Conservation (phyloP, 305 asterid genomes). For the Solanum hybrid region DNA sequence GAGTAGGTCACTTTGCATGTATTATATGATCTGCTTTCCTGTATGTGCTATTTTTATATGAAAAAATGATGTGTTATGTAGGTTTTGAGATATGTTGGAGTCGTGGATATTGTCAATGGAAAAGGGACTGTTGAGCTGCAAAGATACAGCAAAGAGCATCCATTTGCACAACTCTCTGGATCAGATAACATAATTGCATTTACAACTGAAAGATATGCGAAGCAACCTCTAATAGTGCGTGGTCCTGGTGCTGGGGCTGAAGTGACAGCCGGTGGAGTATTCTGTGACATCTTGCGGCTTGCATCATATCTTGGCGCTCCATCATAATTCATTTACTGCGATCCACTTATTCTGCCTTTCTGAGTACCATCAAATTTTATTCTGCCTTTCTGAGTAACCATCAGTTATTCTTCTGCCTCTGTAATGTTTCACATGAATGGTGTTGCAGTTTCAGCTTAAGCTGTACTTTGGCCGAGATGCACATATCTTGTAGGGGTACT, state of each 20-base stretch:
- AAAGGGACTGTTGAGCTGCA: conserved; percentile 75
- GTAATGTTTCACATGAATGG: neutral
- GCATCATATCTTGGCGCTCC: conserved; percentile 97
- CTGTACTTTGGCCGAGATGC: neutral
- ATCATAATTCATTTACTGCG: conserved; percentile 28
- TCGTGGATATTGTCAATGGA: conserved; percentile 70
- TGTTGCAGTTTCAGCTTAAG: neutral
- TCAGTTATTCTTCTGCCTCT: neutral
- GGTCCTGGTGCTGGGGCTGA: conserved; percentile 99
- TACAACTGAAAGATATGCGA: conserved; percentile 82
- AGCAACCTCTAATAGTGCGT: conserved; percentile 81
- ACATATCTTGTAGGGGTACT: neutral
- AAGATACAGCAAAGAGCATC: conserved; percentile 72
- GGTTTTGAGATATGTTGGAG: conserved; percentile 96
- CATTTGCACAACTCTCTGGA: conserved; percentile 93
- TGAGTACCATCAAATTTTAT: neutral
- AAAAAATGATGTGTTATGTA: conserved; percentile 16
- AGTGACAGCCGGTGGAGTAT: conserved; percentile 95
- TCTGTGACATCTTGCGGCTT: conserved; percentile 86
- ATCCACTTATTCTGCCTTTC: neutral
- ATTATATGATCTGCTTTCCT: neutral
- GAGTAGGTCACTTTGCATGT: neutral
- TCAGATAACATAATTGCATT: conserved; percentile 93
- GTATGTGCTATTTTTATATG: neutral
- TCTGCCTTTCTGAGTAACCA: neutral